Conservation (phyloP, 208 protist species). For the Trypanosoma scelopori region DNA sequence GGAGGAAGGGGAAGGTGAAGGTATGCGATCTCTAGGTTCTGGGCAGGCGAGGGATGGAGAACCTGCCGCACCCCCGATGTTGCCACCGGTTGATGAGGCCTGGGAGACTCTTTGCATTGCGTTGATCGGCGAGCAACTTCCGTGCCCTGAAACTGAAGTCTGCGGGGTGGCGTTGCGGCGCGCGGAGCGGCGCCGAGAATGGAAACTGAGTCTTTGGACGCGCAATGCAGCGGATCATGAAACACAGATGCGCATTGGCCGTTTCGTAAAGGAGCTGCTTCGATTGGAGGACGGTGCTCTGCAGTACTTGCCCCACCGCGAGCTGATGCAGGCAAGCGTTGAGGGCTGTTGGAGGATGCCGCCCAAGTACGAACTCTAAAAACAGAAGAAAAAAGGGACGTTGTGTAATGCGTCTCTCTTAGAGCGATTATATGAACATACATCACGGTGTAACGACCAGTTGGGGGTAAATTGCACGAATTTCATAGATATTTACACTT, state of each 20-base stretch:
- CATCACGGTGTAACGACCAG: background rate
- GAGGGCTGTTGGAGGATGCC: conserved; percentile 24
- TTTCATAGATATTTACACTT: background rate
- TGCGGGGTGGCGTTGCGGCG: conserved; percentile 79
- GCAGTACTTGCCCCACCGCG: conserved; percentile 67
- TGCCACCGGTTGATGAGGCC: conserved; percentile 64
- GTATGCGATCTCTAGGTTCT: background rate
- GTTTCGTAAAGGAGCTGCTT: conserved; percentile 57
- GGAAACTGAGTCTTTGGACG: conserved; percentile 88
- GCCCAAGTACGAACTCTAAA: conserved; percentile 51
- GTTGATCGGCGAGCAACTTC: conserved; percentile 81
- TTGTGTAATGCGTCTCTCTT: background rate
- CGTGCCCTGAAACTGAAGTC: conserved; percentile 78
- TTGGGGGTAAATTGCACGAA: conserved; percentile 1
- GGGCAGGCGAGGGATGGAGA: background rate
- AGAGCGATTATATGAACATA: background rate
- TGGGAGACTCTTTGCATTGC: conserved; percentile 80
- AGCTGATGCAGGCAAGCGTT: conserved; percentile 79
- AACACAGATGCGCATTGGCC: conserved; percentile 63
- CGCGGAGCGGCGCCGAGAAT: conserved; percentile 49
- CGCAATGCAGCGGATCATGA: conserved; percentile 64
- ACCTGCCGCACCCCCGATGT: background rate
- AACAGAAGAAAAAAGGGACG: no score
- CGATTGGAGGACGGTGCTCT: conserved; percentile 38
- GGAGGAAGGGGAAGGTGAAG: background rate